A percentile compares a stretch with the other conserved stretches of the same genome.
Evolutionary conservation across 2,329 filamentous ascomycete genomes (phyloP).

Genomic region (Epicoccum sorghinum): DNA sequence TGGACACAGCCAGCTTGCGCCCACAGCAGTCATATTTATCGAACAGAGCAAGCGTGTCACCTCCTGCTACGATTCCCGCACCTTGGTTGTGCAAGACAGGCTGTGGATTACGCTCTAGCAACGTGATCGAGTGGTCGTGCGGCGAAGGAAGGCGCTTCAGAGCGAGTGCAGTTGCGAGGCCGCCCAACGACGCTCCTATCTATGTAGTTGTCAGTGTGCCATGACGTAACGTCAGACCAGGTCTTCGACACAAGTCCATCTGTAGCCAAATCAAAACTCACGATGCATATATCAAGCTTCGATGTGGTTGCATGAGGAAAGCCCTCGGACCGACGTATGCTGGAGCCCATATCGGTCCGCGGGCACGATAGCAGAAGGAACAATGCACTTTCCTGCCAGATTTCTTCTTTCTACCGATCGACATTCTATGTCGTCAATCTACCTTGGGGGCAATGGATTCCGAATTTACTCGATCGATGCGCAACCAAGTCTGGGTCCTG

Average conservation of each 20-base stretch:
- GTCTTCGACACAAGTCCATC: not conserved
- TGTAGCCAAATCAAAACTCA: conserved; percentile 10
- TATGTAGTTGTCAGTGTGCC: conserved; percentile 16
- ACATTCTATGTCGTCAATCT: conserved; percentile 9
- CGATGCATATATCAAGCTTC: conserved; percentile 37
- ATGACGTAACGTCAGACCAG: conserved; percentile 4
- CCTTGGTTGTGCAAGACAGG: conserved; percentile 40
- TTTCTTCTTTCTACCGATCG: conserved; percentile 7
- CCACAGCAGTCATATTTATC: conserved; percentile 34
- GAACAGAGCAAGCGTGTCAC: conserved; percentile 39
- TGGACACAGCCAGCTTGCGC: conserved; percentile 33
- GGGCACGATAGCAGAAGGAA: conserved; percentile 10
- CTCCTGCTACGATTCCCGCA: conserved; percentile 42
- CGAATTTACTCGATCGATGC: conserved; percentile 8
- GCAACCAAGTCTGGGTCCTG: not conserved
- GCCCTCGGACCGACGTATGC: conserved; percentile 12
- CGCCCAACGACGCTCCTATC: conserved; percentile 41
- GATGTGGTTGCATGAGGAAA: conserved; percentile 20
- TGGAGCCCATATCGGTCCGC: conserved; percentile 17
- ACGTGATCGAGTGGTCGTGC: conserved; percentile 33
- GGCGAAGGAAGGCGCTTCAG: conserved; percentile 33
- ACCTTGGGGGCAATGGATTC: not conserved
- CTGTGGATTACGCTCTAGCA: conserved; percentile 41
- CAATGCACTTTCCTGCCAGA: not conserved
- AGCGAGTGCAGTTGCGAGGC: conserved; percentile 35